These are phyloP conservation scores for Blastomyces gilchristii DNA, from an alignment of 2,329 filamentous ascomycete species.

Conservation along the genomic window DNA sequence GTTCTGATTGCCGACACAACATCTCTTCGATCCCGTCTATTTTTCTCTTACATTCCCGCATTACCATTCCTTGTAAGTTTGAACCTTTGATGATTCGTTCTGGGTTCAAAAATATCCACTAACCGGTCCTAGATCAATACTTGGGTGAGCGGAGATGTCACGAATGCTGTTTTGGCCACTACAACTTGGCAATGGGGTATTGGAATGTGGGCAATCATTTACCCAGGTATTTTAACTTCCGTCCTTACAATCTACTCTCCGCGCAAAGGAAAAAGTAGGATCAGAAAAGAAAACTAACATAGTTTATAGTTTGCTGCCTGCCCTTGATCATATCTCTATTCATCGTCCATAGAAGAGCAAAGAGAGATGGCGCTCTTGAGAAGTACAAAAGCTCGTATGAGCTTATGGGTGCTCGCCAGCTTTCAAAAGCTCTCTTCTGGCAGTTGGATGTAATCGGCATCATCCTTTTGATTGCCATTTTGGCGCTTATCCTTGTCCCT, in stretches of 20 bases:
- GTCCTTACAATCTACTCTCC: neutral
- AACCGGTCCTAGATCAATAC: constrained; percentile 42
- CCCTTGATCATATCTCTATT: constrained; percentile 46
- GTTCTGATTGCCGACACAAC: constrained; percentile 56
- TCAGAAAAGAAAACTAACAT: neutral
- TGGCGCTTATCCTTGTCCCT: constrained; percentile 45
- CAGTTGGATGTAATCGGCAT: constrained; percentile 47
- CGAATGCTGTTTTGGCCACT: constrained; percentile 38
- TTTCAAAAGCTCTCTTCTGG: constrained; percentile 43
- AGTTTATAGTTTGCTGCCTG: constrained; percentile 36
- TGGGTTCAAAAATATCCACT: neutral
- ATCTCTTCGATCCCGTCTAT: constrained; percentile 50
- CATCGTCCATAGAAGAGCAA: constrained; percentile 44
- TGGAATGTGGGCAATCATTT: constrained; percentile 55
- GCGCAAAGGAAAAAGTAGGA: neutral
- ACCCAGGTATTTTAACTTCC: constrained; percentile 30
- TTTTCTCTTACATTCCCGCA: constrained; percentile 56
- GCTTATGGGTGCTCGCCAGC: constrained; percentile 29
- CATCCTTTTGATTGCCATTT: constrained; percentile 43
- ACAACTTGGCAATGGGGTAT: constrained; percentile 53
- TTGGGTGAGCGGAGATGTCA: constrained; percentile 52
- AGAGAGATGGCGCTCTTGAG: constrained; percentile 40
- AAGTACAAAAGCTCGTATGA: constrained; percentile 38
- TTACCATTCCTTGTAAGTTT: constrained; percentile 43
- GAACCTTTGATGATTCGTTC: neutral